phyloP scores from a whole-genome alignment of 306 rosid genomes.

The Bauhinia variegata region DNA sequence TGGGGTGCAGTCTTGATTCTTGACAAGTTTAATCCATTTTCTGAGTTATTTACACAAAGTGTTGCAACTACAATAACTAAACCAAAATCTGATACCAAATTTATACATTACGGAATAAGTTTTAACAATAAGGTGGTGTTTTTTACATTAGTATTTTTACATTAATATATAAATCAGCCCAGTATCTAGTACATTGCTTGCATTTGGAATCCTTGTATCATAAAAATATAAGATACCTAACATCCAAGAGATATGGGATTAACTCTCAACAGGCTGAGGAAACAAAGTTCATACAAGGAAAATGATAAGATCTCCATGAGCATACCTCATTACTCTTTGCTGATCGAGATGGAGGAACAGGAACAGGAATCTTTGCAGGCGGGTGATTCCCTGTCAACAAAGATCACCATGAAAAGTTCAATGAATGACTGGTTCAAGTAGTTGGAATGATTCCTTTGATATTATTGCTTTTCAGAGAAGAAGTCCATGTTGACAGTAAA shows the following conservation, averaged over 20 bases:
- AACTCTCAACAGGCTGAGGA: too few species aligned
- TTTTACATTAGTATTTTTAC: too few species aligned
- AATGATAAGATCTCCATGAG: constrained; percentile 29
- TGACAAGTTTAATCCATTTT: not conserved
- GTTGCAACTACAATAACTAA: not conserved
- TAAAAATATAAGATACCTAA: too few species aligned
- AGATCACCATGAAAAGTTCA: constrained; percentile 41
- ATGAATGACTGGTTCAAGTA: constrained; percentile 20
- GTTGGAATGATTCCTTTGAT: constrained; percentile 12
- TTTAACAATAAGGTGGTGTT: not conserved
- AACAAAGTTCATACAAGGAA: too few species aligned
- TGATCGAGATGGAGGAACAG: constrained; percentile 69
- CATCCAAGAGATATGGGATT: too few species aligned
- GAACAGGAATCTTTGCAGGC: constrained; percentile 89
- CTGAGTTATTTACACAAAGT: too few species aligned
- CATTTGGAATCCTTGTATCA: too few species aligned
- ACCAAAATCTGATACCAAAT: not conserved
- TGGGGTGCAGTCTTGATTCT: not conserved
- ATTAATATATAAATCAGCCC: too few species aligned
- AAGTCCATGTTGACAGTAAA: not conserved
- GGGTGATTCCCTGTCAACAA: constrained; percentile 72
- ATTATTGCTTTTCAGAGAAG: constrained; percentile 7
- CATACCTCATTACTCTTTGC: constrained; percentile 74
- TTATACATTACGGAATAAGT: too few species aligned
- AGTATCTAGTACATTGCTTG: too few species aligned